Conservation (phyloP, 306 rosid genomes). For the Macrotyloma uniflorum region DNA sequence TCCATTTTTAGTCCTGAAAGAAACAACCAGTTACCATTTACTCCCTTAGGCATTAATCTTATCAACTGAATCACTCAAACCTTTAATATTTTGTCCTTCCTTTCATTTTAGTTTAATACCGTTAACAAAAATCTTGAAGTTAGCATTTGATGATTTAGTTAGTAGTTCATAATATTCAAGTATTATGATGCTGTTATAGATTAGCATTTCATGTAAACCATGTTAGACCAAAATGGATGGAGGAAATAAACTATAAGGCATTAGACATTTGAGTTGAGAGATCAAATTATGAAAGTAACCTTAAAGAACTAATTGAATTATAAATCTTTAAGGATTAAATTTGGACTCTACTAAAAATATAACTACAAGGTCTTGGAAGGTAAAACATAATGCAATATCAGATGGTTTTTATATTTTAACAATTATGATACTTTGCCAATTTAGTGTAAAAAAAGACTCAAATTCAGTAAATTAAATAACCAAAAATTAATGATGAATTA, state of each 20-base stretch:
- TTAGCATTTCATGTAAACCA: conserved; percentile 9
- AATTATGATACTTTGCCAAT: conserved; percentile 10
- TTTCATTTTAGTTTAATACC: conserved; percentile 4
- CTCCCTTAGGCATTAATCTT: background rate
- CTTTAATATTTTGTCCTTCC: background rate
- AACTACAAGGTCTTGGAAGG: background rate
- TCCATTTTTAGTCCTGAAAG: background rate
- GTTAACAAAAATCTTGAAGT: background rate
- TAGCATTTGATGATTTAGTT: background rate
- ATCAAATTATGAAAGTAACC: background rate
- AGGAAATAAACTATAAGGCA: conserved; percentile 16
- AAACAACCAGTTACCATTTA: background rate
- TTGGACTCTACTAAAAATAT: background rate
- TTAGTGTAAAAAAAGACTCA: background rate
- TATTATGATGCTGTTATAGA: background rate
- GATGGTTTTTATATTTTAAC: background rate
- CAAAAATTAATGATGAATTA: background rate
- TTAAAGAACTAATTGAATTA: conserved; percentile 6
- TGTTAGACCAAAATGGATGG: conserved; percentile 8
- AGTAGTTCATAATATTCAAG: background rate
- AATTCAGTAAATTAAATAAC: conserved; percentile 17
- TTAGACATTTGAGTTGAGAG: background rate
- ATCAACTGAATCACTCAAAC: background rate
- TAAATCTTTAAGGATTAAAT: conserved; percentile 3
- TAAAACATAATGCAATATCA: conserved; percentile 7